Percentiles rank a stretch among this genome's conserved stretches.
Evolutionary conservation across 768 basidiomycete species (phyloP).

Genomic region (Hericium coralloides): DNA sequence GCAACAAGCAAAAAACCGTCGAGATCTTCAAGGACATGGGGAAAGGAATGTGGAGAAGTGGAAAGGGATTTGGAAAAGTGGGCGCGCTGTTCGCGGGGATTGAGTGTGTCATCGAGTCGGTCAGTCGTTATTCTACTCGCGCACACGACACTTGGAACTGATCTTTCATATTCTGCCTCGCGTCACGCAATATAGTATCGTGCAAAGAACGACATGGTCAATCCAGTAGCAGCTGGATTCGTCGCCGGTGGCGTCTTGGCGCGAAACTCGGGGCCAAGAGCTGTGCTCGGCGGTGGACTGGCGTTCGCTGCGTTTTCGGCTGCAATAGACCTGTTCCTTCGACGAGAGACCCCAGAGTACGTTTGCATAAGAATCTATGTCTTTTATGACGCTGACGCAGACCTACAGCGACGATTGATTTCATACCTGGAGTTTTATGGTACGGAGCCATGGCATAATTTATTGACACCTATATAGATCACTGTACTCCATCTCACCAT

Average conservation of each 20-base stretch:
- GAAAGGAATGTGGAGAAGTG: constrained; percentile 79
- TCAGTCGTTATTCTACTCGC: constrained; percentile 32
- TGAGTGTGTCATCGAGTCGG: constrained; percentile 92
- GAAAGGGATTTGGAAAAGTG: constrained; percentile 91
- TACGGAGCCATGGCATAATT: neutral
- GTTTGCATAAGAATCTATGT: constrained; percentile 16
- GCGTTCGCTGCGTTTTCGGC: constrained; percentile 93
- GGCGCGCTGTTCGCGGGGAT: constrained; percentile 91
- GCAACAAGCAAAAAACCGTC: constrained; percentile 67
- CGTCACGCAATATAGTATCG: constrained; percentile 62
- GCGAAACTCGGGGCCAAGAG: constrained; percentile 78
- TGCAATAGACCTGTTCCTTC: constrained; percentile 79
- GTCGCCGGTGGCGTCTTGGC: constrained; percentile 84
- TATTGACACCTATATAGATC: neutral
- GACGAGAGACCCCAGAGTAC: constrained; percentile 74
- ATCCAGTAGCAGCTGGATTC: constrained; percentile 83
- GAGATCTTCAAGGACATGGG: constrained; percentile 94
- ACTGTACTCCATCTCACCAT: neutral
- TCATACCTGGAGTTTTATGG: too few species aligned
- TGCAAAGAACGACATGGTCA: constrained; percentile 91
- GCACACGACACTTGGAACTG: neutral
- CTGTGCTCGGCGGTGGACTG: constrained; percentile 78
- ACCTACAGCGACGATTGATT: neutral
- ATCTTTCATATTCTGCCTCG: neutral
- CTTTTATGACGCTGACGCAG: too few species aligned